Percentiles rank a stretch among this genome's conserved stretches.
Conservation (phyloP, 306 rosid species). For the Alnus rubra region DNA sequence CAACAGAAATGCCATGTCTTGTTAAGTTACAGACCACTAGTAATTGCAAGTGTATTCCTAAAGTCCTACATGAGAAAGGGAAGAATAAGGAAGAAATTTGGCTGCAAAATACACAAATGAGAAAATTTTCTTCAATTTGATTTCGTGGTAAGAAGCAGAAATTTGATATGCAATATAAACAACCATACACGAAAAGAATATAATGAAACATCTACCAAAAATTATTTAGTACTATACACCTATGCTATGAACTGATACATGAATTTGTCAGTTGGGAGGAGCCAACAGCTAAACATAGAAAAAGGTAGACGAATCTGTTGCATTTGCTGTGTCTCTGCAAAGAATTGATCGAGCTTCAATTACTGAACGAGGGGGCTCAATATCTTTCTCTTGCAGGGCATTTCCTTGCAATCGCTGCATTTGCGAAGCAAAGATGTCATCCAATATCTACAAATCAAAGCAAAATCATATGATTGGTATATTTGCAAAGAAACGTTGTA, state of each 20-base stretch:
- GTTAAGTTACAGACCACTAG: not conserved
- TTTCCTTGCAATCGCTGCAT: constrained; percentile 90
- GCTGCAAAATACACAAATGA: not conserved
- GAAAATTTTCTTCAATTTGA: not conserved
- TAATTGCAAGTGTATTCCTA: not conserved
- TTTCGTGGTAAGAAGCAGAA: no score
- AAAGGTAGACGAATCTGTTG: constrained; percentile 58
- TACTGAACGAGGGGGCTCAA: constrained; percentile 93
- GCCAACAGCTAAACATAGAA: constrained; percentile 46
- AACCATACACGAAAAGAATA: not conserved
- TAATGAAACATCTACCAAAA: not conserved
- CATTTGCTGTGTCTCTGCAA: constrained; percentile 71
- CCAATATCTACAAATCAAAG: constrained; percentile 70
- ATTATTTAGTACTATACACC: not conserved
- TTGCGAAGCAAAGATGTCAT: constrained; percentile 93
- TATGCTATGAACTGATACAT: not conserved
- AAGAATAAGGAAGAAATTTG: not conserved
- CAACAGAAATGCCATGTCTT: not conserved
- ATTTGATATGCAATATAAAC: no score
- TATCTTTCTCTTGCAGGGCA: constrained; percentile 85
- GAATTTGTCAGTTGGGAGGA: not conserved
- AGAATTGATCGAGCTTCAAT: constrained; percentile 94
- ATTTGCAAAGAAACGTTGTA: not conserved
- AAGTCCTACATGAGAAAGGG: not conserved
- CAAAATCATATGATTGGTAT: not conserved